Conservation (phyloP, 1,139 yeast species). For the Scheffersomyces stambukii region DNA sequence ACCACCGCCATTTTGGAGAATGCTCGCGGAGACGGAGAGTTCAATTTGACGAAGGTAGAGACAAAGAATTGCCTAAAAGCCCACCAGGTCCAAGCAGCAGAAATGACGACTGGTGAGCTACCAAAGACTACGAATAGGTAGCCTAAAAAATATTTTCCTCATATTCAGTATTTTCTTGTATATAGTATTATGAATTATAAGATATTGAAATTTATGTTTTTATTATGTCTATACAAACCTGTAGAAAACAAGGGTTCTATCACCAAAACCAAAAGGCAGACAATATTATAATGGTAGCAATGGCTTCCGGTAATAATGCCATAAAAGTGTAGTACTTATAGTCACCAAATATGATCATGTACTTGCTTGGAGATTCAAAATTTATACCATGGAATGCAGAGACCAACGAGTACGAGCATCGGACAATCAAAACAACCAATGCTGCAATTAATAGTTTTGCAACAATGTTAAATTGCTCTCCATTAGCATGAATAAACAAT, state of each 20-base stretch:
- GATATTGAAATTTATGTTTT: no score
- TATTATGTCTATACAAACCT: no score
- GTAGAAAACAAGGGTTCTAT: neutral
- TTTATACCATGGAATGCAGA: constrained; percentile 10
- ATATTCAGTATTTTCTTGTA: no score
- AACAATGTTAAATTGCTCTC: constrained; percentile 2
- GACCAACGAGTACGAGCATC: constrained; percentile 10
- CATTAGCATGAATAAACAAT: constrained; percentile 1
- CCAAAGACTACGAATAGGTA: no score
- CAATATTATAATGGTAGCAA: constrained; percentile 6
- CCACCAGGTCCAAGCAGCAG: no score
- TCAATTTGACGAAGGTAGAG: no score
- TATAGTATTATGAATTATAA: no score
- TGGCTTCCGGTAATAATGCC: constrained; percentile 8
- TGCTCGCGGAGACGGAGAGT: no score
- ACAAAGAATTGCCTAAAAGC: no score
- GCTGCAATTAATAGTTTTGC: constrained; percentile 6
- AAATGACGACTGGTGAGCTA: no score
- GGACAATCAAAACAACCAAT: constrained; percentile 8
- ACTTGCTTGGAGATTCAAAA: constrained; percentile 8
- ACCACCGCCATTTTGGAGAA: no score
- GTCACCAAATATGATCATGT: constrained; percentile 11
- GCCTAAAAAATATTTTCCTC: no score
- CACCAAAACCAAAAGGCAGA: constrained; percentile 7
- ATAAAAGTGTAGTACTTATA: constrained; percentile 9